Conservation (phyloP, 2,329 filamentous ascomycete genomes). For the Fusarium solani-melongenae region DNA sequence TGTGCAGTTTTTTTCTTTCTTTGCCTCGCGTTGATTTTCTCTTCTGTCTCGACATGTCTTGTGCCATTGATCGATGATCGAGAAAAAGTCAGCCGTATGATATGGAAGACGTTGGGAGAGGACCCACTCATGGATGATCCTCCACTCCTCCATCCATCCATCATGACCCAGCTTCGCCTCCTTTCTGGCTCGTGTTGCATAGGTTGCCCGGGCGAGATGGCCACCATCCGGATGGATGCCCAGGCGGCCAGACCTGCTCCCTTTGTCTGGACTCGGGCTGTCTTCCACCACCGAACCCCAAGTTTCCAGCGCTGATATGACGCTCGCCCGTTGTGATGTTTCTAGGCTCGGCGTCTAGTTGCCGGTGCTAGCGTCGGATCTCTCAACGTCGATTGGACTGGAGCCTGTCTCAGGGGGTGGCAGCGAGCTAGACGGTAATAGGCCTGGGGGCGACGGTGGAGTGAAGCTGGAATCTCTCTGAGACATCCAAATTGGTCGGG, state of each 20-base stretch:
- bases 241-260: neutral
- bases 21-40: neutral
- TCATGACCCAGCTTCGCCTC: slow-evolving; percentile 37
- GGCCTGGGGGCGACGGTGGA: slow-evolving; percentile 25
- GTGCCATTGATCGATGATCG: slow-evolving; percentile 11
- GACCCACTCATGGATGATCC: slow-evolving; percentile 29
- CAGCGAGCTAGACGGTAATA: slow-evolving; percentile 39
- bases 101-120: slow-evolving; percentile 27
- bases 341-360: slow-evolving; percentile 28
- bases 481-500: slow-evolving; percentile 9
- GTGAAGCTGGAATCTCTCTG: slow-evolving; percentile 36
- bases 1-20: slow-evolving; percentile 4
- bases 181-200: slow-evolving; percentile 36
- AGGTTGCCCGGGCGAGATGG: slow-evolving; percentile 5
- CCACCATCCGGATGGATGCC: slow-evolving; percentile 15
- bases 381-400: slow-evolving; percentile 35
- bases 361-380: slow-evolving; percentile 36
- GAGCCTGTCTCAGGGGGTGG: slow-evolving; percentile 42
- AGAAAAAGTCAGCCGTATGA: slow-evolving; percentile 7
- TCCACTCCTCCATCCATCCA: slow-evolving; percentile 32
- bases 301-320: slow-evolving; percentile 16
- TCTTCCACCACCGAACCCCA: slow-evolving; percentile 2
- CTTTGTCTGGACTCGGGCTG: slow-evolving; percentile 7
- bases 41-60: neutral
- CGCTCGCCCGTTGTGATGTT: slow-evolving; percentile 10